Conservation (phyloP, 129 eudicot genomes). For the Calendula officinalis region DNA sequence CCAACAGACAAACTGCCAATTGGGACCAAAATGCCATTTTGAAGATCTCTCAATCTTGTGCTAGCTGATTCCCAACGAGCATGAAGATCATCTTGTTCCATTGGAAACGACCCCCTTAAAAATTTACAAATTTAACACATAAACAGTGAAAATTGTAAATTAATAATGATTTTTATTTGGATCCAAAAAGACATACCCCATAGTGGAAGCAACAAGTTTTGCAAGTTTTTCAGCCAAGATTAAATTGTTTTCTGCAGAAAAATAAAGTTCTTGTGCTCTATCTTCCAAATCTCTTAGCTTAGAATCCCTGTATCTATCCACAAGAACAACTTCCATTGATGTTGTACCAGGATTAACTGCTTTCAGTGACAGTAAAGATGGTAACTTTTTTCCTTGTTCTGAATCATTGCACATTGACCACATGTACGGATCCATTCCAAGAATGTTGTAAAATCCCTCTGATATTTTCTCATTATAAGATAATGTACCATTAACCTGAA, state of each 20-base stretch:
- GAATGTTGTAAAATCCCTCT: constrained; percentile 80
- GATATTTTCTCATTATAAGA: constrained; percentile 77
- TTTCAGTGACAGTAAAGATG: constrained; percentile 56
- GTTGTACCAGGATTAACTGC: constrained; percentile 53
- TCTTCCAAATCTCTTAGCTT: constrained; percentile 70
- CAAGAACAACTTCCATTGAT: constrained; percentile 73
- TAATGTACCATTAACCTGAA: constrained; percentile 79
- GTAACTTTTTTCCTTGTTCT: constrained; percentile 61
- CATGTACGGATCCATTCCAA: constrained; percentile 84
- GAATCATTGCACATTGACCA: constrained; percentile 69
- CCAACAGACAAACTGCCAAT: constrained; percentile 74
- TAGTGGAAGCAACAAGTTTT: constrained; percentile 61
- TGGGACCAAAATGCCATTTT: constrained; percentile 64
- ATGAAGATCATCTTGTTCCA: constrained; percentile 76
- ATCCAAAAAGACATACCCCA: constrained; percentile 92
- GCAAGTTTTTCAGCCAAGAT: constrained; percentile 69
- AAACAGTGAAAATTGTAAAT: no score
- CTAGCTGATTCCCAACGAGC: constrained; percentile 59
- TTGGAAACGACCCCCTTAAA: constrained; percentile 68
- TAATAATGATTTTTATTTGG: no score
- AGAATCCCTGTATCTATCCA: constrained; percentile 69
- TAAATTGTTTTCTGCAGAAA: constrained; percentile 50
- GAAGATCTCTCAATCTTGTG: constrained; percentile 54
- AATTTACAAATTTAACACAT: constrained; percentile 19
- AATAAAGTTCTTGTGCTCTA: constrained; percentile 69